Evolutionary conservation across 441 rosid genomes (phyloP).

Genomic region (Adansonia madagascariensis): DNA sequence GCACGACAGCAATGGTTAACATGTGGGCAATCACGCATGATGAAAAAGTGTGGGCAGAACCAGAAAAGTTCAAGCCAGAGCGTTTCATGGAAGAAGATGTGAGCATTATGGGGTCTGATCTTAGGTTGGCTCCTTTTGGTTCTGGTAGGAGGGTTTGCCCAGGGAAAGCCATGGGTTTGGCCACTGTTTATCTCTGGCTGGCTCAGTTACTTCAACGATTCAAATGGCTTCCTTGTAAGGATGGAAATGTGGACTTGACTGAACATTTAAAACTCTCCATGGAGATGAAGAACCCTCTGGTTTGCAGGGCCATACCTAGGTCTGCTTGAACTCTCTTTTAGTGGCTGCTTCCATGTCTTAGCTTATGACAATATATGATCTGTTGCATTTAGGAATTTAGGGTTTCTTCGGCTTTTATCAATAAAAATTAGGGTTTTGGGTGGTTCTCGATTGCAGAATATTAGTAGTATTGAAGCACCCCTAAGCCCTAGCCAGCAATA

Average conservation of each 20-base stretch:
- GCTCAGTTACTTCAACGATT: conserved; percentile 50
- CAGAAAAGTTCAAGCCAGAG: conserved; percentile 58
- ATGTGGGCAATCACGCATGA: conserved; percentile 92
- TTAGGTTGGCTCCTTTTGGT: conserved; percentile 60
- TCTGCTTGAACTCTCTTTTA: neutral
- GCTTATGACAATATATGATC: neutral
- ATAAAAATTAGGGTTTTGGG: neutral
- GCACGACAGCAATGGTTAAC: conserved; percentile 83
- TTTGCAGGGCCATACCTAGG: conserved; percentile 50
- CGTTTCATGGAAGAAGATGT: conserved; percentile 43
- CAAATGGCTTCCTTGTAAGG: conserved; percentile 44
- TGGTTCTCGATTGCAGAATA: neutral
- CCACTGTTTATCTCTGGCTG: conserved; percentile 55
- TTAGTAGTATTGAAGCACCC: neutral
- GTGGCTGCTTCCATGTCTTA: neutral
- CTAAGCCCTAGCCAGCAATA: neutral
- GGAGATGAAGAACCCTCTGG: conserved; percentile 52
- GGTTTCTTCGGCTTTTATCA: too few relatives aligned
- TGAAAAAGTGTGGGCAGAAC: conserved; percentile 57
- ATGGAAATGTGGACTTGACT: conserved; percentile 35
- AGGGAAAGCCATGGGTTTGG: conserved; percentile 58
- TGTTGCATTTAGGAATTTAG: neutral
- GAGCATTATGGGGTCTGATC: conserved; percentile 56
- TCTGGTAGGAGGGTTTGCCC: conserved; percentile 65
- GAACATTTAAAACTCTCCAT: conserved; percentile 55